Evolutionary conservation across 2,329 filamentous ascomycete genomes (phyloP), one percentile per base, ranked within the genome.

Genomic region (Mycosphaerelloides madeirae): DNA sequence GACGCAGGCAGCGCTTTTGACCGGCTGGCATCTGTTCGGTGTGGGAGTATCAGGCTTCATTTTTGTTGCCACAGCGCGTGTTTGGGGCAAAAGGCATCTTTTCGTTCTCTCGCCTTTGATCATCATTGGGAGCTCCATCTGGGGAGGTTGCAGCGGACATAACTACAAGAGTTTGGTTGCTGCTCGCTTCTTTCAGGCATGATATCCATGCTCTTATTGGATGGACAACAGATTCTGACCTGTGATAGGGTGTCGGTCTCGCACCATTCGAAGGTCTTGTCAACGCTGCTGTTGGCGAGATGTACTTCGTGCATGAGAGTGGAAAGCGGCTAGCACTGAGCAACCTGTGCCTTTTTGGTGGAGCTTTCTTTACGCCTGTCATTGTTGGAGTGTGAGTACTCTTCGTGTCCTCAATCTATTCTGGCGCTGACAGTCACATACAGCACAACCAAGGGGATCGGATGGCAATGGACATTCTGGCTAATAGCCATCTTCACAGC

Each of bases 71-170:
- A 85, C 84, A 0, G 87, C 85, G 15, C 80, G 88, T 44, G 83
- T 95, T 53, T 95, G 87, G 85, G 89, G 89, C 28, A 95, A 95
- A 67, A 78, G 89, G 29, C 89, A 95, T 68, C 68, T 87, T 12
- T 95, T 93, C 63, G 68, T 95, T 16, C 55, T 91, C 1, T 88
- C 87, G 6, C 80, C 82, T 41, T 50, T 85, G 38, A 74, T 94
- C 44, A 73, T 93, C 56, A 76, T 91, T 25, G 72, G 75, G 28
- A 84, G 84, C 43, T 84, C 81, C 55, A 78, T 77, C 2, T 95
- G 89, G 89, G 87, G 79, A 29, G 86, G 86, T 29, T 78, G 76
- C 1, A 79, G 77, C 28, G 76, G 78, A 9, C 73, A 70, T 22
- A 79, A 79, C 62, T 90, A 91, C 62, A 71, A 67, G 14, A 85